A percentile compares a stretch with the other conserved stretches of the same genome.
phyloP scores from a whole-genome alignment of 1,284 basidiomycete genomes.

The Heterobasidion annosum region DNA sequence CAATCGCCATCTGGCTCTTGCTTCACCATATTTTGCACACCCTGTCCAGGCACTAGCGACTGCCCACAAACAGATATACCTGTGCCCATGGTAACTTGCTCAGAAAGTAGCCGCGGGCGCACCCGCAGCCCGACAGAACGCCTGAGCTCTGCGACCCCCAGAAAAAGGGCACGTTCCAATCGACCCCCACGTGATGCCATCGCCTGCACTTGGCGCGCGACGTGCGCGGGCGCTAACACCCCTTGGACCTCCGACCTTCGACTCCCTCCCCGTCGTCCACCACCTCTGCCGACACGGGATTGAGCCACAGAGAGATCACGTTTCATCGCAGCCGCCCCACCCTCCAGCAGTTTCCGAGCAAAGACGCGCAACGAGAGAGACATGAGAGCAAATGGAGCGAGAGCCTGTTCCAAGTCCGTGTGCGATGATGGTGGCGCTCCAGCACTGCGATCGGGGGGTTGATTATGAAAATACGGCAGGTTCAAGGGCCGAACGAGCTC shows the following conservation, averaged over 20 bases:
- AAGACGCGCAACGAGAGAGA: conserved; percentile 28
- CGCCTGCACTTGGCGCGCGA: conserved; percentile 3
- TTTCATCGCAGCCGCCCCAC: conserved; percentile 3
- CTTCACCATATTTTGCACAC: not conserved
- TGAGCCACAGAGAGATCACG: not conserved
- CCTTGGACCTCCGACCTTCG: not conserved
- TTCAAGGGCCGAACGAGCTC: conserved; percentile 1
- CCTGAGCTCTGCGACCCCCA: not conserved
- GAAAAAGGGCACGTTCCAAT: not conserved
- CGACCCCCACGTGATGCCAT: not conserved
- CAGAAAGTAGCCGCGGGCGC: not conserved
- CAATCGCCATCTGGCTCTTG: too few relatives aligned
- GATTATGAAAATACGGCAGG: conserved; percentile 3
- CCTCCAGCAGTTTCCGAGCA: conserved; percentile 14
- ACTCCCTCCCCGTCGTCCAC: not conserved
- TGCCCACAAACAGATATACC: not conserved
- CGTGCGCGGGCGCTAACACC: conserved; percentile 5
- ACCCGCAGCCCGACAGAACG: not conserved
- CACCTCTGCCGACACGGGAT: not conserved
- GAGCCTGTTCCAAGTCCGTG: not conserved
- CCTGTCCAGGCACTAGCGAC: not conserved
- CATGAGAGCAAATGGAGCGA: conserved; percentile 37
- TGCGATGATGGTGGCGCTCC: not conserved
- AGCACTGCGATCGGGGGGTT: conserved; percentile 1
- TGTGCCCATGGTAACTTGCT: not conserved